phyloP scores from a whole-genome alignment of 2,329 filamentous ascomycete species.

The Trichoderma semiorbis region DNA sequence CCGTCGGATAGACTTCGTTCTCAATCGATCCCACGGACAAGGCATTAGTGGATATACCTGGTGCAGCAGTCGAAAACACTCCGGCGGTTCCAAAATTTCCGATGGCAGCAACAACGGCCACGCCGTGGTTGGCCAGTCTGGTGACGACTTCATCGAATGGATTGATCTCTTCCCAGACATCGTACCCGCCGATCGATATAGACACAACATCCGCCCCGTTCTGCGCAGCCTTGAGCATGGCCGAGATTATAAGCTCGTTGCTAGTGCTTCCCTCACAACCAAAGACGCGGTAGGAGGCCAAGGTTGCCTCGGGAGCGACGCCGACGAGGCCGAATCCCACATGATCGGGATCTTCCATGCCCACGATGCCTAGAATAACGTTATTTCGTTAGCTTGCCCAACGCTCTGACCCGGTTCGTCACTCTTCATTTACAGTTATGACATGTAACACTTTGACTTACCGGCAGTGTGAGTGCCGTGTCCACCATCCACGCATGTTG shows the following conservation, averaged over 20 bases:
- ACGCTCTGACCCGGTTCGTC: not conserved
- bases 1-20: not conserved
- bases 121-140: slow-evolving; percentile 34
- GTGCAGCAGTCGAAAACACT: not conserved
- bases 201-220: slow-evolving; percentile 38
- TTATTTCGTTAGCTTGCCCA: not conserved
- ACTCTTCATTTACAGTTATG: not conserved
- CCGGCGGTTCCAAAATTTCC: slow-evolving; percentile 24
- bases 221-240: slow-evolving; percentile 53
- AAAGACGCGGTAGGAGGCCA: slow-evolving; percentile 52
- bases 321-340: slow-evolving; percentile 46
- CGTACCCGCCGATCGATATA: slow-evolving; percentile 22
- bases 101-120: slow-evolving; percentile 22
- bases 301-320: slow-evolving; percentile 48
- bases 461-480: slow-evolving; percentile 25
- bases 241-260: slow-evolving; percentile 52
- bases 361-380: slow-evolving; percentile 27
- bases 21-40: slow-evolving; percentile 5
- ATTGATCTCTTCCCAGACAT: slow-evolving; percentile 34
- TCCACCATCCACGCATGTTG: slow-evolving; percentile 17
- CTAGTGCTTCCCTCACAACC: slow-evolving; percentile 43
- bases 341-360: slow-evolving; percentile 27
- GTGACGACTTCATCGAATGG: slow-evolving; percentile 40
- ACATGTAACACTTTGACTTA: not conserved
- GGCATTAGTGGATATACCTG: not conserved